These are phyloP conservation scores for Fraxinus sp. DNA, from an alignment of 305 asterid genomes.

Conservation along the genomic window DNA sequence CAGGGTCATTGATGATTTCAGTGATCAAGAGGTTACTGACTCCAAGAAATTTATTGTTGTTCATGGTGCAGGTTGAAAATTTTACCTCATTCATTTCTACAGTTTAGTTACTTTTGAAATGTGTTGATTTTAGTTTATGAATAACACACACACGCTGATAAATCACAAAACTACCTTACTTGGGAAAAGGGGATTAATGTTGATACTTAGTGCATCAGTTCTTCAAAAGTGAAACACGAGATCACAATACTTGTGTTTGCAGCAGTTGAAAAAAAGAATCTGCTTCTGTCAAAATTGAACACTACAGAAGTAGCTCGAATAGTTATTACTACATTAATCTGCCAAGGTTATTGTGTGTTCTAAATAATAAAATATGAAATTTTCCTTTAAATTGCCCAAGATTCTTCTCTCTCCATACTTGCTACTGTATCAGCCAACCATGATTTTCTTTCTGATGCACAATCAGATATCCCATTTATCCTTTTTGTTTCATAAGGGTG, in stretches of 20 bases:
- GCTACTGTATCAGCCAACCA: constrained; percentile 10
- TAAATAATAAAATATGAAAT: not conserved
- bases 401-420: constrained; percentile 6
- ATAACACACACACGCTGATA: not conserved
- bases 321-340: not conserved
- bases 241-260: not conserved
- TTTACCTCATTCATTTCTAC: constrained; percentile 22
- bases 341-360: not conserved
- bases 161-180: not conserved
- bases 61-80: constrained; percentile 86
- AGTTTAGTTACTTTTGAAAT: not conserved
- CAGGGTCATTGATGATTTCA: constrained; percentile 31
- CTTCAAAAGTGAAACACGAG: not conserved
- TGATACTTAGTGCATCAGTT: not conserved
- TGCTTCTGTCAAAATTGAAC: constrained; percentile 1
- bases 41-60: constrained; percentile 62
- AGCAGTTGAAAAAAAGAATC: not conserved
- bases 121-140: not conserved
- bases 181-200: not conserved
- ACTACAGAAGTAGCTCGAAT: constrained; percentile 3
- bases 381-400: constrained; percentile 1
- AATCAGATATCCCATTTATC: not conserved
- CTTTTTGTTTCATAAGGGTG: not conserved
- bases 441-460: constrained; percentile 16
- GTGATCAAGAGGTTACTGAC: constrained; percentile 42